phyloP scores from a whole-genome alignment of 257 asterid species.

The Capsicum rhomboideum region DNA sequence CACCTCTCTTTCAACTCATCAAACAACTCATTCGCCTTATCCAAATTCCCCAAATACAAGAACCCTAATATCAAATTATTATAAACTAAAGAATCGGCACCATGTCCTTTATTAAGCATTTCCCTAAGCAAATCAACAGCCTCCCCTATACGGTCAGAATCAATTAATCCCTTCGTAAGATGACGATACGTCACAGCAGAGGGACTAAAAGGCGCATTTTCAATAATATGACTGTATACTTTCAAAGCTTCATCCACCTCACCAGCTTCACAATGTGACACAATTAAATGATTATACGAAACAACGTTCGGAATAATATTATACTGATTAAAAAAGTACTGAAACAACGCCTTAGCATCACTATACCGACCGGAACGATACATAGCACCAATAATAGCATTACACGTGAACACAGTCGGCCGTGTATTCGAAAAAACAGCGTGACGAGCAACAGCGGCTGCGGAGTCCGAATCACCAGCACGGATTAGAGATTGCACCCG shows the following conservation, averaged over 20 bases:
- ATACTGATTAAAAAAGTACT: constrained; percentile 69
- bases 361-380: constrained; percentile 51
- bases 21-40: constrained; percentile 65
- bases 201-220: constrained; percentile 66
- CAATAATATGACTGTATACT: constrained; percentile 43
- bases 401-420: constrained; percentile 91
- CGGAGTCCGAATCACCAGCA: constrained; percentile 75
- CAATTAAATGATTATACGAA: constrained; percentile 57
- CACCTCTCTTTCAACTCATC: constrained; percentile 88
- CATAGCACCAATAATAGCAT: constrained; percentile 90
- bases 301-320: constrained; percentile 63
- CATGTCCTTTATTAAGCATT: constrained; percentile 80
- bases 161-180: constrained; percentile 71
- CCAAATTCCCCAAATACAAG: constrained; percentile 53
- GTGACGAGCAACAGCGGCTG: constrained; percentile 69
- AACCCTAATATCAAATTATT: constrained; percentile 78
- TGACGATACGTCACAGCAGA: constrained; percentile 71
- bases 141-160: constrained; percentile 44
- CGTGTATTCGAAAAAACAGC: constrained; percentile 61
- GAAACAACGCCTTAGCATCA: constrained; percentile 68
- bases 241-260: constrained; percentile 66
- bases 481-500: constrained; percentile 90
- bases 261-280: constrained; percentile 57
- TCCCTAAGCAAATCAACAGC: constrained; percentile 61
- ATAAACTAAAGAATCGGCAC: constrained; percentile 84